Base-by-base conservation (phyloP, 179 eudicot species). In the Gypsophila paniculata region DNA sequence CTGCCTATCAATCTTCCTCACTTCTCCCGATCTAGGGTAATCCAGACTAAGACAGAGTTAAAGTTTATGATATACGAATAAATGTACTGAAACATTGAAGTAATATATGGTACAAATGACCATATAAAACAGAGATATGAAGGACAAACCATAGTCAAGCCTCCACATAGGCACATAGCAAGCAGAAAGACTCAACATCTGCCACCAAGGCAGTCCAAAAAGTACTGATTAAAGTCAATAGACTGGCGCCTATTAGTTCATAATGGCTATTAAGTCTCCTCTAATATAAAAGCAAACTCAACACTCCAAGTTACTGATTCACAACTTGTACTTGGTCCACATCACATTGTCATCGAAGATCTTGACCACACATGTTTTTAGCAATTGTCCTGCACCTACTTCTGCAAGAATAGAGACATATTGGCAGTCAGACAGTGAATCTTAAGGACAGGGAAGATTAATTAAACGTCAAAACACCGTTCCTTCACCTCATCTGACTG, bases 1-100 rank as follows among this genome's bases (percentile, higher is more conserved):
- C 82, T 49, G 70, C 71, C 65, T 73, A 72, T 69, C 73, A 66
- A 44, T 36, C 72, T 61, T 72, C 78, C 72, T 71, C 79, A 46
- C 17, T 58, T 73, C 85, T 78, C 79, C 65, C 80, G 61, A 64
- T 69, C 79, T 72, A 62, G 69, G 80, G 80, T 82, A 82, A 65
- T 71, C 70, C 77, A 75, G 67, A 70, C 62, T 72, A 69, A 75
- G 57, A 67, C 61, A 39, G 32, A 63, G 81, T 70, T 67, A 76
- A 61, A 36, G 61, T 51, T 13, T 46, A 58, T 32, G n/a, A 14
- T 64, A 68, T 61, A 55, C 57, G 36, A 55, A 10, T 34, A 46
- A 60, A 8, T 8, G 26, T 15, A 49, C 21, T 17, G 32, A 46
- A 64, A 38, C 61, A 69, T 52, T 52, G 26, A 44, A 65, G 54